phyloP scores from a whole-genome alignment of 2,329 filamentous ascomycete genomes.

The Penicillium sp. region DNA sequence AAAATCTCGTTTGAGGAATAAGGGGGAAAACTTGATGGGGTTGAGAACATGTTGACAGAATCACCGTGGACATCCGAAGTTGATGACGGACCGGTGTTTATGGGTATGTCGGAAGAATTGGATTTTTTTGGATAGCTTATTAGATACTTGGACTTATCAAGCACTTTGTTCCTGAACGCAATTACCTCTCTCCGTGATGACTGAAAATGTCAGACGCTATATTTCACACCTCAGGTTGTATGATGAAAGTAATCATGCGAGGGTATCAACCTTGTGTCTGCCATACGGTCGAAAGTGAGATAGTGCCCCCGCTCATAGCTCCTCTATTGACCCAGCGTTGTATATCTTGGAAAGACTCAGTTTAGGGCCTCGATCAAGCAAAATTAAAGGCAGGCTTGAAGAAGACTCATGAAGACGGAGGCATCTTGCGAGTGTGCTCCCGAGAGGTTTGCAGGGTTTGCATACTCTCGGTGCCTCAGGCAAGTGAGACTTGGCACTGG shows the following conservation, averaged over 20 bases:
- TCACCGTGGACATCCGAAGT: background rate
- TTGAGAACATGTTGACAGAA: background rate
- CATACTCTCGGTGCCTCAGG: too few species aligned
- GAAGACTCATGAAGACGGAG: background rate
- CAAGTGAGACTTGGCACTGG: too few species aligned
- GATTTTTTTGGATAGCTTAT: background rate
- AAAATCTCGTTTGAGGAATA: conserved; percentile 16
- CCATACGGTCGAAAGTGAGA: background rate
- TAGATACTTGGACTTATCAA: background rate
- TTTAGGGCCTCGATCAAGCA: background rate
- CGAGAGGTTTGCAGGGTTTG: too few species aligned
- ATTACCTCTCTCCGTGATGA: background rate
- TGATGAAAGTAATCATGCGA: background rate
- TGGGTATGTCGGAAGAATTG: background rate
- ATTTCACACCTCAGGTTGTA: background rate
- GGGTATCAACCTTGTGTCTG: background rate
- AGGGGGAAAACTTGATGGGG: too few species aligned
- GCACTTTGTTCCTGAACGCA: background rate
- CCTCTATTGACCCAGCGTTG: background rate
- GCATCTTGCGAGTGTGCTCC: too few species aligned
- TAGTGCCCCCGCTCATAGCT: background rate
- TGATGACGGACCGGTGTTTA: background rate
- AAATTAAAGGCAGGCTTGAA: background rate
- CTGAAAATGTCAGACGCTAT: background rate
- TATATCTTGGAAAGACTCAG: background rate